These are phyloP conservation scores for Collybia nuda DNA, from an alignment of 768 basidiomycete genomes.

Conservation along the genomic window DNA sequence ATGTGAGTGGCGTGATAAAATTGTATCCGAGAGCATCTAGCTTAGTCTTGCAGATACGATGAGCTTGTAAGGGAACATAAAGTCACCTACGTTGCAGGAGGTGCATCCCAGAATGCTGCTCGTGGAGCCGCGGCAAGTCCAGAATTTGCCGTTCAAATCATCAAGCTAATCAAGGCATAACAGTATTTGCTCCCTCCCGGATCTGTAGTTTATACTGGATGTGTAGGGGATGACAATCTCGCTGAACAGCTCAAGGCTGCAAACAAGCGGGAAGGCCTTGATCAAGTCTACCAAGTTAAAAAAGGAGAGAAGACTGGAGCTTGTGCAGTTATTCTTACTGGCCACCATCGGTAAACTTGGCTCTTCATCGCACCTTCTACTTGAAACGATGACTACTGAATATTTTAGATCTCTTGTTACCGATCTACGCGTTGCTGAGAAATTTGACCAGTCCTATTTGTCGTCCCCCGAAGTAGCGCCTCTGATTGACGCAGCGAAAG, in stretches of 20 bases:
- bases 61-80: constrained; percentile 76
- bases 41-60: constrained; percentile 64
- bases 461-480: constrained; percentile 72
- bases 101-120: constrained; percentile 95
- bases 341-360: constrained; percentile 74
- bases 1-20: constrained; percentile 52
- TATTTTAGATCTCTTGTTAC: constrained; percentile 83
- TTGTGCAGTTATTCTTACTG: constrained; percentile 94
- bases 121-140: constrained; percentile 88
- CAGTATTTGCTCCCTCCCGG: constrained; percentile 88
- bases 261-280: constrained; percentile 89
- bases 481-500: constrained; percentile 76
- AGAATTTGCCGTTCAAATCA: neutral
- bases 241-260: constrained; percentile 86
- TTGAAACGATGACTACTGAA: neutral
- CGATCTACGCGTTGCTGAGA: constrained; percentile 86
- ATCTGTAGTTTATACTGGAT: constrained; percentile 92
- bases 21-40: neutral
- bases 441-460: constrained; percentile 82
- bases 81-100: constrained; percentile 93
- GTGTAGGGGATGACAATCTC: constrained; percentile 91
- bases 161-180: constrained; percentile 4
- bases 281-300: constrained; percentile 87
- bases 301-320: constrained; percentile 90
- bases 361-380: neutral